Conservation (phyloP, 768 basidiomycete genomes). For the Auricularia heimuer region DNA sequence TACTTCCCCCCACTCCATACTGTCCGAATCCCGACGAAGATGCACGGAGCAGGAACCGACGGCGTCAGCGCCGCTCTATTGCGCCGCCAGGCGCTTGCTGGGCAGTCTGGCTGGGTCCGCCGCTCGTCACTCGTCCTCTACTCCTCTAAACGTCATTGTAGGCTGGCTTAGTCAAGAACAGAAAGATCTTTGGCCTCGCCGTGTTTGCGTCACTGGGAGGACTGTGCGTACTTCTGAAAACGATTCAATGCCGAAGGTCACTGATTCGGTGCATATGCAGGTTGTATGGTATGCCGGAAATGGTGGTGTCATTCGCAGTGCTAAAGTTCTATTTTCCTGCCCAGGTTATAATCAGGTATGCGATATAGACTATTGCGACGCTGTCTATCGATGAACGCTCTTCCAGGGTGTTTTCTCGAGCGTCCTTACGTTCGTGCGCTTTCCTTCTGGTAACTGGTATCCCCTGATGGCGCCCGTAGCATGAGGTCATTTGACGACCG, state of each 20-base stretch:
- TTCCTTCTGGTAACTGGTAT: conserved; percentile 26
- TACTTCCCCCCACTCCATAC: too few species aligned
- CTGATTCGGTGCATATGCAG: conserved; percentile 23
- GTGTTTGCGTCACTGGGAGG: conserved; percentile 75
- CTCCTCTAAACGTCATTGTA: conserved; percentile 16
- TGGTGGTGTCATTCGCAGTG: neutral
- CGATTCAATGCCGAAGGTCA: neutral
- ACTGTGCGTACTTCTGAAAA: conserved; percentile 34
- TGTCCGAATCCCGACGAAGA: too few species aligned
- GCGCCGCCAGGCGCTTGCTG: conserved; percentile 22
- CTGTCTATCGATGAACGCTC: conserved; percentile 1
- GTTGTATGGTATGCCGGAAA: conserved; percentile 42
- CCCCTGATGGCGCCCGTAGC: conserved; percentile 9
- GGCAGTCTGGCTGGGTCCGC: conserved; percentile 58
- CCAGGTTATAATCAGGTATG: conserved; percentile 56
- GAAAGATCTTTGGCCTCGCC: conserved; percentile 53
- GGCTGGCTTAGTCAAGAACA: conserved; percentile 59
- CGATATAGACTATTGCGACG: conserved; percentile 4
- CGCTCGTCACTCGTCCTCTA: conserved; percentile 4
- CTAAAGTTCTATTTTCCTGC: conserved; percentile 3
- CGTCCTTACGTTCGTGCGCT: conserved; percentile 44
- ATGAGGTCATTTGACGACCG: conserved; percentile 16
- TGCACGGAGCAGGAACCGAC: too few species aligned
- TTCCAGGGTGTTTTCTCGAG: conserved; percentile 65
- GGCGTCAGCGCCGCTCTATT: too few species aligned